A percentile compares a stretch with the other conserved stretches of the same genome.
Evolutionary conservation across 257 asterid genomes (phyloP).

Genomic region (Asclepias syriaca): DNA sequence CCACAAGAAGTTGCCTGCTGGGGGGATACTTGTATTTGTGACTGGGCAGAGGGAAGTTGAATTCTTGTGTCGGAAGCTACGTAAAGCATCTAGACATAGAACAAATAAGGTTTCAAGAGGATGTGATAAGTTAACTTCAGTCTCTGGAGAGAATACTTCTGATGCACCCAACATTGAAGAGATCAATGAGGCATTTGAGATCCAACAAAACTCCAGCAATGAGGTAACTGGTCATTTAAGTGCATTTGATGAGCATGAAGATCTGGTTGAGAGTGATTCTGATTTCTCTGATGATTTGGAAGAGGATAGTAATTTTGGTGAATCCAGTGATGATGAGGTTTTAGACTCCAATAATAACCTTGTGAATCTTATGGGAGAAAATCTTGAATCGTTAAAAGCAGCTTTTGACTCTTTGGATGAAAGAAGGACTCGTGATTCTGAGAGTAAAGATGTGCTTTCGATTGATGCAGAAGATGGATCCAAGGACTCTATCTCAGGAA

Average conservation of each 20-base stretch:
- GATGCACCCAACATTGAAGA: conserved; percentile 56
- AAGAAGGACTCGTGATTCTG: conserved; percentile 27
- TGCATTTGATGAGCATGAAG: conserved; percentile 44
- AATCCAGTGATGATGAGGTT: conserved; percentile 37
- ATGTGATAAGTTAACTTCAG: conserved; percentile 25
- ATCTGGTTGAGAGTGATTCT: conserved; percentile 50
- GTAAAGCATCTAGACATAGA: conserved; percentile 52
- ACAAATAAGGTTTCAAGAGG: conserved; percentile 29
- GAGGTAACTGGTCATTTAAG: conserved; percentile 67
- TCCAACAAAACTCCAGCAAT: conserved; percentile 37
- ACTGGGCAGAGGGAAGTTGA: conserved; percentile 96
- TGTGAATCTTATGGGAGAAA: conserved; percentile 37
- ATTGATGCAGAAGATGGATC: conserved; percentile 26
- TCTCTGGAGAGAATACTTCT: conserved; percentile 28
- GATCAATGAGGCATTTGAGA: conserved; percentile 74
- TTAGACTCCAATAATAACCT: conserved; percentile 33
- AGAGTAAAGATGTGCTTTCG: conserved; percentile 23
- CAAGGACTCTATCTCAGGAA: conserved; percentile 23
- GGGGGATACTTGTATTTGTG: conserved; percentile 91
- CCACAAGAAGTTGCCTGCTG: conserved; percentile 89
- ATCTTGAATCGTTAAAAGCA: conserved; percentile 58
- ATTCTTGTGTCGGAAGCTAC: conserved; percentile 62
- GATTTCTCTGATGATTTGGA: conserved; percentile 53
- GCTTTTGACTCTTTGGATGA: conserved; percentile 70
- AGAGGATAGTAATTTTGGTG: conserved; percentile 79